Evolutionary conservation across 2,329 filamentous ascomycete genomes (phyloP), one percentile per base, ranked within the genome.

Genomic region (Penicillium crustosum): DNA sequence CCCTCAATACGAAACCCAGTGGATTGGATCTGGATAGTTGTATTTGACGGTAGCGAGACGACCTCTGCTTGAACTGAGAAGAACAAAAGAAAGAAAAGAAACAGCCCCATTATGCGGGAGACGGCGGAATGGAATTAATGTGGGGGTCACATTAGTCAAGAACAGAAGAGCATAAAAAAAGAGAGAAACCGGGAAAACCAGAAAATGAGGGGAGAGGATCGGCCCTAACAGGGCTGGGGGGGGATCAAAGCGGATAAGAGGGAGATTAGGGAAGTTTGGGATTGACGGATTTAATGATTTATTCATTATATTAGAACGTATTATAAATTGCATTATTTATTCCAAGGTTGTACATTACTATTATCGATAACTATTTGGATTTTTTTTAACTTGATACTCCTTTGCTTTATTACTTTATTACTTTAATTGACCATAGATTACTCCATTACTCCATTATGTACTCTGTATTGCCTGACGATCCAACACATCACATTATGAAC

Each of bases 21-120:
- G 36, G 61, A 58, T n/a, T 54, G 56, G 7, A 61, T 63, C 45
- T 58, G 62, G 31, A 59, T 58, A 31, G 72, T 66, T 38, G 55
- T 63, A 53, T 74, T 74, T 13, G 71, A 74, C 19, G 72, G 69
- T 52, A 56, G 23, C 15, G 72, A 67, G 33, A 65, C 58, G 48
- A 64, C 63, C 45, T 57, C 56, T 31, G 66, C 62, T 49, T 60
- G 55, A 23, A 57, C 63, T 33, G 58, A 55, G 38, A 61, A 31
- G 56, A 60, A 57, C 53, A 61, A 47, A 54, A 57, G 23, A 42
- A 49, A 49, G 43, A 61, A 36, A 33, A 60, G 51, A 44, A 64
- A 43, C 48, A 56, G 42, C 45, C 50, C 44, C 62, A 64, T 63
- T 23, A 61, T 42, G 42, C 49, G 60, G 57, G 57, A 60, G 23